Evolutionary conservation across 75 land plant species (phyloP).

Genomic region (Cryptomeria japonica): DNA sequence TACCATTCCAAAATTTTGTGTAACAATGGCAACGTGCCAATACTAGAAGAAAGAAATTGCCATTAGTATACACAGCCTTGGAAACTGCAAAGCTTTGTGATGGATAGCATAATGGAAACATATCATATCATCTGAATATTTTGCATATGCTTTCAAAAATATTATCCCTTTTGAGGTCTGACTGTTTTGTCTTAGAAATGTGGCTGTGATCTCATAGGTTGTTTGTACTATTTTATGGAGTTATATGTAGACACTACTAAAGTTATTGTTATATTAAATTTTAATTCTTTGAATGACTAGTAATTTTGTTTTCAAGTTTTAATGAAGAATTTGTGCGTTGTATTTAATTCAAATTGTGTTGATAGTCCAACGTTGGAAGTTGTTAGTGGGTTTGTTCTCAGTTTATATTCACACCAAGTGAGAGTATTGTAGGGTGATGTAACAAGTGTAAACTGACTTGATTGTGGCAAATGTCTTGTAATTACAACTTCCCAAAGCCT

Average conservation of each 20-base stretch:
- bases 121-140: neutral
- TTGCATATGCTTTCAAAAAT: neutral
- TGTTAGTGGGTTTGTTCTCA: neutral
- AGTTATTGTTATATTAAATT: neutral
- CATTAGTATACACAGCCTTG: neutral
- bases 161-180: neutral
- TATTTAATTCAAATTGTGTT: neutral
- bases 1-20: neutral
- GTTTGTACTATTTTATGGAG: neutral
- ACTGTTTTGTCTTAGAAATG: neutral
- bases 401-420: too few species aligned
- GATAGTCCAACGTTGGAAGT: neutral
- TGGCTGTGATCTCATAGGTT: neutral
- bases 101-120: neutral
- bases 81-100: neutral
- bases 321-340: neutral
- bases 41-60: neutral
- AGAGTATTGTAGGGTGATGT: neutral
- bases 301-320: neutral
- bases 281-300: neutral
- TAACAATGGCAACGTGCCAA: neutral
- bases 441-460: neutral
- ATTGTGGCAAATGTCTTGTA: neutral
- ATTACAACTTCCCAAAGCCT: neutral
- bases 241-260: neutral